Evolutionary conservation across 306 rosid species (phyloP).

Genomic region (Mimosa pudica): DNA sequence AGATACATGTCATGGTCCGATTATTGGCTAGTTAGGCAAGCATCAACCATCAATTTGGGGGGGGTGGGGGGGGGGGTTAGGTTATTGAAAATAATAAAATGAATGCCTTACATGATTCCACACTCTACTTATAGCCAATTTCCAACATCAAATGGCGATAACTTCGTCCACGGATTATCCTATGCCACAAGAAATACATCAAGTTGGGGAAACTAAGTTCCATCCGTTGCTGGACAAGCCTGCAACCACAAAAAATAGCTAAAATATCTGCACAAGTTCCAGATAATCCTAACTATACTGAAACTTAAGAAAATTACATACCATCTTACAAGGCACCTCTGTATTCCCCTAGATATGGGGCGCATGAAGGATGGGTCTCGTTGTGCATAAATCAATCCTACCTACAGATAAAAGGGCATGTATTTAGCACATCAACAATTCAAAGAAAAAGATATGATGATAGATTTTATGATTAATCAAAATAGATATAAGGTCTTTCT

Average conservation of each 20-base stretch:
- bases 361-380: slow-evolving; percentile 91
- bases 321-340: slow-evolving; percentile 97
- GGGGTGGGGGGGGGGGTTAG: no score
- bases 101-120: slow-evolving; percentile 43
- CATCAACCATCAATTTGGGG: not conserved
- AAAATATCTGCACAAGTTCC: slow-evolving; percentile 7
- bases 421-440: slow-evolving; percentile 2
- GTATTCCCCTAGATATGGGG: slow-evolving; percentile 83
- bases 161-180: slow-evolving; percentile 79
- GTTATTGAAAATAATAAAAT: slow-evolving; percentile 3
- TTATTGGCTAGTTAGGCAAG: slow-evolving; percentile 4
- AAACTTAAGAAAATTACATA: slow-evolving; percentile 43
- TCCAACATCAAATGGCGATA: slow-evolving; percentile 94
- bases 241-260: slow-evolving; percentile 36
- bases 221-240: slow-evolving; percentile 89
- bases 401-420: slow-evolving; percentile 46
- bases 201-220: slow-evolving; percentile 49
- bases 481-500: not conserved
- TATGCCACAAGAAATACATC: slow-evolving; percentile 72
- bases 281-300: not conserved
- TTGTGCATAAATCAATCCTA: slow-evolving; percentile 85
- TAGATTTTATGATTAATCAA: not conserved
- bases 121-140: slow-evolving; percentile 67
- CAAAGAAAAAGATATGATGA: not conserved
- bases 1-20: not conserved